Evolutionary conservation across 805 yeast species (phyloP), one percentile per base, ranked within the genome.

Genomic region (Isabelozyma gotoi): DNA sequence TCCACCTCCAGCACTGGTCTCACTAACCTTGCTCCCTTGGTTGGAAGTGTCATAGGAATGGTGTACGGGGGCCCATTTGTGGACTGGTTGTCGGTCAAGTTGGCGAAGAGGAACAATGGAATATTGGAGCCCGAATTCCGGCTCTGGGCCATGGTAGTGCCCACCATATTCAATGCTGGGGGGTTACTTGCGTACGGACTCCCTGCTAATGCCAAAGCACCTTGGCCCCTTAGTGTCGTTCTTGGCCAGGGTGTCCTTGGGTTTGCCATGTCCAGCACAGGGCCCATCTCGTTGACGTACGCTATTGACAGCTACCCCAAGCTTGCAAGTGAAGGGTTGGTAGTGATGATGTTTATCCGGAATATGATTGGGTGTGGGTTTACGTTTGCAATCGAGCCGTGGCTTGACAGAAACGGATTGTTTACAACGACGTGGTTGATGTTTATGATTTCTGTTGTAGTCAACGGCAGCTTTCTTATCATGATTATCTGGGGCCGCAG

Each of bases 1-100:
- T 62, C 73, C 5, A 50, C 77, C 12, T 59, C 36, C 20, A 43
- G 42, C 2, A 33, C 42, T 11, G 45, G 42, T 4, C 33, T 42
- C 33, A 10, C 42, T 7, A 33, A 39, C 6, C 42, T 45, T 6
- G 19, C 39, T 17, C 34, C 39, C 16, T 35, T 41, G n/a, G 19
- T 39, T 15, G 4, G 48, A 42, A 8, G 24, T 20, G 34, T 35
- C 33, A 7, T 39, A 39, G 4, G 48, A 41, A n/a, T 39, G 39
- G 34, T 33, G 20, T 27, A 45, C 39, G n/a, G 43, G 18, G 41
- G 31, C 14, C 15, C 20, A 7, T 18, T 24, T 32, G 34, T 21
- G n/a, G 15, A 14, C 7, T 34, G 37, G 37, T 14, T 7, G 21
- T 7, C 48, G 4, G n/a, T n/a, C n/a, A n/a, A n/a, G n/a, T n/a